These are phyloP conservation scores for Barbarea vulgaris DNA, from an alignment of 345 rosid genomes.

Conservation along the genomic window DNA sequence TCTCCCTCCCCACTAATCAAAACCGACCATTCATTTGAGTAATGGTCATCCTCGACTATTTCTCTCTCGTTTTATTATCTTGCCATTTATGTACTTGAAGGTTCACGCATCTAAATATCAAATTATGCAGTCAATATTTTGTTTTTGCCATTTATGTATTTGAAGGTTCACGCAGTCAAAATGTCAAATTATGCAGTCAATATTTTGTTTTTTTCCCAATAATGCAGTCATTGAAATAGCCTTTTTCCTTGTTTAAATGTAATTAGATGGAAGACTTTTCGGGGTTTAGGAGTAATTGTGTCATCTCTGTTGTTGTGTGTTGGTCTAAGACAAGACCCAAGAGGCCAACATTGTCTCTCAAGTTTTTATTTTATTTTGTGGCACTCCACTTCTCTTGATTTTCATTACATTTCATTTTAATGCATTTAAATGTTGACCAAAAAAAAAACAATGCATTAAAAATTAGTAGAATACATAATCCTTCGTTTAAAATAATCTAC, in stretches of 20 bases:
- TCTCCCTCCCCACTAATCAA: constrained; percentile 29
- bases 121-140: not conserved
- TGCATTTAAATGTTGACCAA: constrained; percentile 1
- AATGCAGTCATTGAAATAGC: not conserved
- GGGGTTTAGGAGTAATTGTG: constrained; percentile 3
- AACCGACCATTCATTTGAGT: constrained; percentile 29
- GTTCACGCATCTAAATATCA: constrained; percentile 18
- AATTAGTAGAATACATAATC: not conserved
- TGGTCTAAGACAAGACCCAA: not conserved
- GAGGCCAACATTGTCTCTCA: constrained; percentile 19
- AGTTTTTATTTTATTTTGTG: constrained; percentile 13
- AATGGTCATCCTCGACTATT: constrained; percentile 30
- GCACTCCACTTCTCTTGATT: constrained; percentile 39
- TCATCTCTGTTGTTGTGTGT: not conserved
- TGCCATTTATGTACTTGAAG: constrained; percentile 18
- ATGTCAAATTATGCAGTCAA: too few relatives aligned
- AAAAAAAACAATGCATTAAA: not conserved
- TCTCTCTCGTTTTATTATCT: not conserved
- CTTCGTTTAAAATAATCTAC: not conserved
- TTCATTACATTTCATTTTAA: not conserved
- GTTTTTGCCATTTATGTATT: constrained; percentile 4
- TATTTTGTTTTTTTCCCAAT: not conserved
- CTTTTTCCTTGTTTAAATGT: not conserved
- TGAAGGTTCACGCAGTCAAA: not conserved
- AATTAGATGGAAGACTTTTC: constrained; percentile 9